Evolutionary conservation across 768 basidiomycete species (phyloP).

Genomic region (Suillus alpinus): DNA sequence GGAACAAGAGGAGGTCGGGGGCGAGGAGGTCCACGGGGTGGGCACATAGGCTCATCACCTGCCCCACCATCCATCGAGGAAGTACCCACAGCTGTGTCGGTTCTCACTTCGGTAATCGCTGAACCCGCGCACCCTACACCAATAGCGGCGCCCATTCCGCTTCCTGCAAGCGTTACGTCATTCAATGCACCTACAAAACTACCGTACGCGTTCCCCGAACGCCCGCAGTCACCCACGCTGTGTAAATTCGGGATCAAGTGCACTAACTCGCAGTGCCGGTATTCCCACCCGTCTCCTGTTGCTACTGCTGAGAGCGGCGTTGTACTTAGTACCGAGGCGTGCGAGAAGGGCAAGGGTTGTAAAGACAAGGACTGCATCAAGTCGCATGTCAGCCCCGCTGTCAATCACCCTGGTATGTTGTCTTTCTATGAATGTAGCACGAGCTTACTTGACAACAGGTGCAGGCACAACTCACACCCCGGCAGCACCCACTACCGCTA

Average conservation of each 20-base stretch:
- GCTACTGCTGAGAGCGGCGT: conserved; percentile 94
- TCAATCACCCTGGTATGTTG: conserved; percentile 54
- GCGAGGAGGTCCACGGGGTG: conserved; percentile 48
- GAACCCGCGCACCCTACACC: conserved; percentile 16
- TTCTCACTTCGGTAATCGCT: conserved; percentile 12
- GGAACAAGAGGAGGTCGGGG: conserved; percentile 46
- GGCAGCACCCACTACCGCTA: conserved; percentile 27
- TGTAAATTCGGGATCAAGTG: conserved; percentile 95
- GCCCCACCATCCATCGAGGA: conserved; percentile 14
- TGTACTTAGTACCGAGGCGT: conserved; percentile 91
- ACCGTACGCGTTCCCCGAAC: conserved; percentile 62
- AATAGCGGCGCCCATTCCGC: conserved; percentile 25
- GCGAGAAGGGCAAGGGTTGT: conserved; percentile 85
- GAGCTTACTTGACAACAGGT: conserved; percentile 18
- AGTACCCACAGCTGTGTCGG: background rate
- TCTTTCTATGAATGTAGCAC: conserved; percentile 5
- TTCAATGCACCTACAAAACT: conserved; percentile 10
- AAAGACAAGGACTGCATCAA: conserved; percentile 93
- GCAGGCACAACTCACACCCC: conserved; percentile 38
- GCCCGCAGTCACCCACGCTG: conserved; percentile 83
- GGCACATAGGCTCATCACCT: conserved; percentile 27
- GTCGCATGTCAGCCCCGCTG: conserved; percentile 87
- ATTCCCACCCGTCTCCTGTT: conserved; percentile 95
- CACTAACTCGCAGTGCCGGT: conserved; percentile 84
- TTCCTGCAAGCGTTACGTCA: conserved; percentile 20